Conservation (phyloP, 2,329 filamentous ascomycete species). For the Bipolaris gigantea region DNA sequence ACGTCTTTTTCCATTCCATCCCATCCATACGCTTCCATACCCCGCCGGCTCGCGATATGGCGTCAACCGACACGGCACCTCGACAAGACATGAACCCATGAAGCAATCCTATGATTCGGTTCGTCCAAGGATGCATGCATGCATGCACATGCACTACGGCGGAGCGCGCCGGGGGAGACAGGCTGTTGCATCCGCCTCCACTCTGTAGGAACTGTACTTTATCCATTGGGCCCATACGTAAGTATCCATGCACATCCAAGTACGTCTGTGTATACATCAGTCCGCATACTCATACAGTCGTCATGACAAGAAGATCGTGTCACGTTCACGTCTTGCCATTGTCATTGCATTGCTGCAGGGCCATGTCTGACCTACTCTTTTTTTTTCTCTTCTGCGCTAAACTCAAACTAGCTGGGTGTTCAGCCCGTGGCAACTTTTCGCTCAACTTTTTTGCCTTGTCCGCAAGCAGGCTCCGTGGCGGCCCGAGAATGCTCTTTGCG, state of each 20-base stretch:
- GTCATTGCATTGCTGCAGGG: neutral
- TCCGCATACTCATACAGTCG: neutral
- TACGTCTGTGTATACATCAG: too few species aligned
- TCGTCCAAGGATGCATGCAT: neutral
- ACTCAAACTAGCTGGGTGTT: neutral
- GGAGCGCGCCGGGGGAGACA: slow-evolving; percentile 7
- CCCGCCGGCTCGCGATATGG: slow-evolving; percentile 9
- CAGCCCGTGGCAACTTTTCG: neutral
- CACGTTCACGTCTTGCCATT: neutral
- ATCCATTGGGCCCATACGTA: neutral
- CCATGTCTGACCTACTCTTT: neutral
- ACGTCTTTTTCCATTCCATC: neutral
- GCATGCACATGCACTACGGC: slow-evolving; percentile 7
- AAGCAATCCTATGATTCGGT: slow-evolving; percentile 7
- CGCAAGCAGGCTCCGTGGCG: neutral
- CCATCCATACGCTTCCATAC: neutral
- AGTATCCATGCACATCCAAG: too few species aligned
- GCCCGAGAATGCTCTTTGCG: neutral
- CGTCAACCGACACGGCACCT: slow-evolving; percentile 7
- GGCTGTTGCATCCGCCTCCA: slow-evolving; percentile 3
- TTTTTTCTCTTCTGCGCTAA: neutral
- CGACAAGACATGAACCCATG: slow-evolving; percentile 3
- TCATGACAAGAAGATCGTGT: neutral
- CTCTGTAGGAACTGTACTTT: neutral
- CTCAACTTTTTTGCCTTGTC: neutral